These are phyloP conservation scores for Saccharomyces pastorianus DNA, from an alignment of 1,139 yeast species.

Conservation along the genomic window DNA sequence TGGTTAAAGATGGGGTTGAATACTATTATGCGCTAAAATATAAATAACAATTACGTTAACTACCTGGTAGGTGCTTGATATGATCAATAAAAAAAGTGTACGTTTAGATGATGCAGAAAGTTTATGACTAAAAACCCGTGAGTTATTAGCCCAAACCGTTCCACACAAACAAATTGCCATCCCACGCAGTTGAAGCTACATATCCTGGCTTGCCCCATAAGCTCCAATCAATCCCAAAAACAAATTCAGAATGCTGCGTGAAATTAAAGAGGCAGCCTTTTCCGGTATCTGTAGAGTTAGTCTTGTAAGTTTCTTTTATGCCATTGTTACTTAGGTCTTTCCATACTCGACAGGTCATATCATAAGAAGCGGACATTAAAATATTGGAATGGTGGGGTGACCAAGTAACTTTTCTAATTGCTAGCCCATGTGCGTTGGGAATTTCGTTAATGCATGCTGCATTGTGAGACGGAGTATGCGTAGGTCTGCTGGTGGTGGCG, in stretches of 20 bases:
- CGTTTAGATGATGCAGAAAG: not conserved
- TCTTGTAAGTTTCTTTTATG: conserved; percentile 39
- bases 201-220: conserved; percentile 96
- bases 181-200: conserved; percentile 96
- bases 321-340: conserved; percentile 53
- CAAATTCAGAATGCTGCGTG: conserved; percentile 75
- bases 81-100: not conserved
- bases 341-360: conserved; percentile 90
- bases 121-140: not conserved
- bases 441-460: conserved; percentile 49
- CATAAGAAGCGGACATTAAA: conserved; percentile 73
- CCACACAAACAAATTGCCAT: conserved; percentile 91
- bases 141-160: conserved; percentile 39
- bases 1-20: too few species aligned
- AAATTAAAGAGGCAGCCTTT: conserved; percentile 52
- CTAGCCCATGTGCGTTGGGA: conserved; percentile 73
- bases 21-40: not conserved
- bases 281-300: conserved; percentile 35
- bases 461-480: not conserved
- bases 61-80: not conserved
- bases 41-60: not conserved
- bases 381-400: conserved; percentile 77
- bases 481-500: conserved; percentile 41
- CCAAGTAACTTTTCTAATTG: conserved; percentile 77
- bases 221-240: conserved; percentile 91